Base-by-base conservation (phyloP, 495 filamentous ascomycete genomes). In the Talaromyces thailandensis region DNA sequence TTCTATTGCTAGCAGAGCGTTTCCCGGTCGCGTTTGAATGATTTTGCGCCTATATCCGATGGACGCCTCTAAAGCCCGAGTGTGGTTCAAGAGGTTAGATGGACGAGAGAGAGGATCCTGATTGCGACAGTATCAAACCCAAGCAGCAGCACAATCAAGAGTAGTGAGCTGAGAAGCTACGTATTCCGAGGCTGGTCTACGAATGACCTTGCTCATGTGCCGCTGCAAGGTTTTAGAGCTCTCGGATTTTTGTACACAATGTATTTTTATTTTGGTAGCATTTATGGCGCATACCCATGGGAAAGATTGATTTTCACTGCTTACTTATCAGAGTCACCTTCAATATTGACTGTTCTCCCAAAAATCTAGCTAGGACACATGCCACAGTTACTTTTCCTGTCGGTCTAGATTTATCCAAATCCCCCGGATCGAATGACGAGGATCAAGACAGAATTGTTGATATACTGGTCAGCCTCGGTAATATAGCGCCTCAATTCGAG, bases 191-290 rank as follows among this genome's bases (percentile, higher is more conserved):
- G n/a, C 21, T 48, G 43, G 6, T 48, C 18, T 21, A 21, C 16
- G 9, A 21, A 21, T 21, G 6, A 21, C n/a, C 18, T 9, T 48
- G 18, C n/a, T 48, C 3, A 48, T 48, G 16, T n/a, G 18, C 21
- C 6, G 18, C 43, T 21, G 43, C n/a, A 3, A 48, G 51, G 28
- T 55, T n/a, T 25, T n/a, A 1, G 23, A 55, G 51, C 9, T 55
- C 16, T 28, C 51, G 26, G 5, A 16, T 28, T 3, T 26, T n/a
- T 55, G 23, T 28, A 55, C 26, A 25, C 18, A 28, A 26, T 55
- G 51, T 55, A 55, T 55, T 55, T 55, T 55, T 55, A 55, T 25
- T 55, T 26, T 25, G 51, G 51, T 23, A 55, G 51, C 51, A 55
- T 55, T 55, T 26, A 25, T 55, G 51, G 51, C 51, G 51, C 51